Evolutionary conservation across 2,329 filamentous ascomycete genomes (phyloP).

Genomic region (Fusarium sambucinum): DNA sequence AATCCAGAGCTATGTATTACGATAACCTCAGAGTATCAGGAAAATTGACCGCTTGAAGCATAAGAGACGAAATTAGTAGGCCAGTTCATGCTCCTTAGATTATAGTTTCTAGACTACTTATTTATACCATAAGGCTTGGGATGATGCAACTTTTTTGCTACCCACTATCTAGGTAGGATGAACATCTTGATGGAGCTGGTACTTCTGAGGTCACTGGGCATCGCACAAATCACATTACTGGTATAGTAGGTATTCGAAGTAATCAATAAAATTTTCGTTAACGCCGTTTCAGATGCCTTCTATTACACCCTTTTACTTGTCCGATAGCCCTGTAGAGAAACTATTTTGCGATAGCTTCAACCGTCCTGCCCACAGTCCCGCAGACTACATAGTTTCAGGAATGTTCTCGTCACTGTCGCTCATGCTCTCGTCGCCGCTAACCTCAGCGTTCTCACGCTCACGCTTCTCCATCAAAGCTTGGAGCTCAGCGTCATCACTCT

Average conservation of each 20-base stretch:
- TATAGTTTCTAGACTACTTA: background rate
- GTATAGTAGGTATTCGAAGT: background rate
- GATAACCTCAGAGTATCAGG: too few relatives aligned
- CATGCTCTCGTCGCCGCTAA: conserved; percentile 96
- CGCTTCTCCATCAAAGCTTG: conserved; percentile 99
- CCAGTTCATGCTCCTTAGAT: too few relatives aligned
- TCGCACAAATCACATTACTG: background rate
- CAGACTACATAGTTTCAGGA: conserved; percentile 55
- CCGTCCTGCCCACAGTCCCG: conserved; percentile 43
- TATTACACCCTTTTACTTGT: conserved; percentile 47
- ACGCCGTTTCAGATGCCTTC: conserved; percentile 48
- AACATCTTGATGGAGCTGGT: too few relatives aligned
- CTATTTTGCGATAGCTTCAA: conserved; percentile 30
- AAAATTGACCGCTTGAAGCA: too few relatives aligned
- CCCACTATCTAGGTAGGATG: too few relatives aligned
- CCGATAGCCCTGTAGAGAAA: conserved; percentile 39
- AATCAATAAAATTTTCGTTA: conserved; percentile 45
- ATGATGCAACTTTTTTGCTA: too few relatives aligned
- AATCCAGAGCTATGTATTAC: too few relatives aligned
- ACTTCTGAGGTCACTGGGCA: background rate
- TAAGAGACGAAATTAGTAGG: too few relatives aligned
- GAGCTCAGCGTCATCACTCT: conserved; percentile 96
- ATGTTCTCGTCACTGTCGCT: conserved; percentile 93
- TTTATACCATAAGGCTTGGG: background rate
- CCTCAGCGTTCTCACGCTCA: conserved; percentile 96